Conservation (phyloP, 2,329 filamentous ascomycete species). For the Ascocoryne sarcoides region DNA sequence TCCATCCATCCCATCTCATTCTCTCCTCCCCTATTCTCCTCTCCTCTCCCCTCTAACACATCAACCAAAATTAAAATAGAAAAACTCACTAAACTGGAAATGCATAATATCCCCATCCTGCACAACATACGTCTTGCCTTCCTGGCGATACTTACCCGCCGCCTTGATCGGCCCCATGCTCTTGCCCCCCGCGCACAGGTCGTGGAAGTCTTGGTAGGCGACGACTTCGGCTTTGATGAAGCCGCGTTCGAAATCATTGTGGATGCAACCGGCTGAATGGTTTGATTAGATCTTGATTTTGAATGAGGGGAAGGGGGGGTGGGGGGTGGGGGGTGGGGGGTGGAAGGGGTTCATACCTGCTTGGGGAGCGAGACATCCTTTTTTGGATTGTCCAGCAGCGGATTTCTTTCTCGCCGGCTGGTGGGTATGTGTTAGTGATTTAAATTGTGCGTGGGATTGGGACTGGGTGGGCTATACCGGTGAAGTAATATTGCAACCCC, state of each 20-base stretch:
- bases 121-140: conserved; percentile 36
- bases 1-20: no score
- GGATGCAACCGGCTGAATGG: conserved; percentile 21
- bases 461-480: conserved; percentile 11
- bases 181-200: conserved; percentile 35
- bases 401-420: conserved; percentile 38
- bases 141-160: conserved; percentile 37
- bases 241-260: conserved; percentile 36
- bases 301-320: neutral
- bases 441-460: neutral
- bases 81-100: conserved; percentile 36
- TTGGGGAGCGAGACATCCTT: conserved; percentile 33
- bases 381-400: conserved; percentile 36
- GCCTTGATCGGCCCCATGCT: conserved; percentile 38
- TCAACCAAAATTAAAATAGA: neutral
- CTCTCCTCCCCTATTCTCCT: no score
- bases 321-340: no score
- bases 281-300: neutral
- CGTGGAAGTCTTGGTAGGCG: conserved; percentile 37
- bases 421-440: no score
- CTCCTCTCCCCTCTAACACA: no score
- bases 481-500: conserved; percentile 38
- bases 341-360: no score
- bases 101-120: conserved; percentile 37
- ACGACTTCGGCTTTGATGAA: conserved; percentile 40